phyloP scores from a whole-genome alignment of 768 basidiomycete species.

The Naganishia randhawae region DNA sequence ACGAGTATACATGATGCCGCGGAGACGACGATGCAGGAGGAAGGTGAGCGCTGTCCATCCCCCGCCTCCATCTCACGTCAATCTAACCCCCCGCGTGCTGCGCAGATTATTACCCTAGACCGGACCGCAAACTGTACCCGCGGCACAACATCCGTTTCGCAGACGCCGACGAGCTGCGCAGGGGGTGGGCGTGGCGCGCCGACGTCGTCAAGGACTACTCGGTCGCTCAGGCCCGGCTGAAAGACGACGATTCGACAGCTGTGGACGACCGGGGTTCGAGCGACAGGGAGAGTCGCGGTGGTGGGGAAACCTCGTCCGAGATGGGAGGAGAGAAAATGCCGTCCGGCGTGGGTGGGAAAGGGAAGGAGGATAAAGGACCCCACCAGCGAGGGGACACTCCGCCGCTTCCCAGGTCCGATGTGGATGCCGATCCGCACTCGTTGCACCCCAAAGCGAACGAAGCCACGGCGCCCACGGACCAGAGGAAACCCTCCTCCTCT shows the following conservation, averaged over 20 bases:
- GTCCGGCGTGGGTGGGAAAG: no score
- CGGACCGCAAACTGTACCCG: slow-evolving; percentile 34
- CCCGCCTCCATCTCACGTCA: neutral
- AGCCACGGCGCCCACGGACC: slow-evolving; percentile 3
- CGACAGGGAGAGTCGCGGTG: no score
- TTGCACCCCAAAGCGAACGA: slow-evolving; percentile 16
- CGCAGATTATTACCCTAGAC: slow-evolving; percentile 36
- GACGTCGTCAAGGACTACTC: slow-evolving; percentile 27
- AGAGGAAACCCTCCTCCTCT: neutral
- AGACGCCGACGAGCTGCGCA: slow-evolving; percentile 31
- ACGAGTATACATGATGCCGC: slow-evolving; percentile 26
- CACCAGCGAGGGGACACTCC: neutral
- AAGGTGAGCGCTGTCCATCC: neutral
- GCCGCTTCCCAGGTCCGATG: slow-evolving; percentile 13
- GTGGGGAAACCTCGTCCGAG: no score
- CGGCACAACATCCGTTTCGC: slow-evolving; percentile 39
- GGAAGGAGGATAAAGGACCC: no score
- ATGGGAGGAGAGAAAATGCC: no score
- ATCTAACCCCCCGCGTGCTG: neutral
- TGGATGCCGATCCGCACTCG: slow-evolving; percentile 1
- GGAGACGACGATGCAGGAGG: slow-evolving; percentile 11
- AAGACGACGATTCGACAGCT: slow-evolving; percentile 15
- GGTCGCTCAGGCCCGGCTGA: slow-evolving; percentile 2
- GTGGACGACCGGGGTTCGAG: slow-evolving; percentile 7
- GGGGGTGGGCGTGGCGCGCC: slow-evolving; percentile 38